A percentile compares a stretch with the other conserved stretches of the same genome.
These are phyloP conservation scores for Aureobasidium leucospermi DNA, from an alignment of 2,329 filamentous ascomycete species.

Conservation along the genomic window DNA sequence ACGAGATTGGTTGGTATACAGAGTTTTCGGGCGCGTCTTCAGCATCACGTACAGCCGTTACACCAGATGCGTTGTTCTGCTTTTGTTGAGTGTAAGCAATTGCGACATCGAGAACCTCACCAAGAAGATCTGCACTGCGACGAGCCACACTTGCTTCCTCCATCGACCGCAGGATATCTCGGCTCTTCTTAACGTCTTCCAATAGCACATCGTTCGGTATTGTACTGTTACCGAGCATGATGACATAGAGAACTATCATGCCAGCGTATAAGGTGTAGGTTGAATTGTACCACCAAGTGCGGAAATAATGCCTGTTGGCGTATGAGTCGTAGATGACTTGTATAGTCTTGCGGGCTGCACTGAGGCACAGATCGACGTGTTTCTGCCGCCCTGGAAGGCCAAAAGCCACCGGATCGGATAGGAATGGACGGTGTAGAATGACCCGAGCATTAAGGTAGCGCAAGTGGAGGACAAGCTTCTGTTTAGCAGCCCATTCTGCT, in stretches of 20 bases:
- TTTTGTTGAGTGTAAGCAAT: background rate
- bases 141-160: conserved; percentile 26
- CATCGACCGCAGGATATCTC: conserved; percentile 28
- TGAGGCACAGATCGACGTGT: conserved; percentile 24
- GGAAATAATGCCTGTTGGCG: conserved; percentile 25
- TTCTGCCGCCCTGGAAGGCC: conserved; percentile 13
- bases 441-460: conserved; percentile 28
- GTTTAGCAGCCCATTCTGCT: conserved; percentile 26
- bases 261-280: conserved; percentile 29
- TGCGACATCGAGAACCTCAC: conserved; percentile 25
- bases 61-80: background rate
- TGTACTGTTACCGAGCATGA: conserved; percentile 16
- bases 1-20: background rate
- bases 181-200: conserved; percentile 24
- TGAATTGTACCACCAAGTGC: conserved; percentile 30
- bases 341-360: conserved; percentile 23
- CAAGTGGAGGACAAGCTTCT: conserved; percentile 26
- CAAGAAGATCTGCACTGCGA: conserved; percentile 26
- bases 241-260: conserved; percentile 28
- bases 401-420: conserved; percentile 18
- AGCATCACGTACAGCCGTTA: no score
- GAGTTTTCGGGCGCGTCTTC: no score
- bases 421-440: conserved; percentile 26
- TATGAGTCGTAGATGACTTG: conserved; percentile 27
- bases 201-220: conserved; percentile 19